Evolutionary conservation across 2,329 filamentous ascomycete genomes (phyloP).

Genomic region (Alternaria longipes): DNA sequence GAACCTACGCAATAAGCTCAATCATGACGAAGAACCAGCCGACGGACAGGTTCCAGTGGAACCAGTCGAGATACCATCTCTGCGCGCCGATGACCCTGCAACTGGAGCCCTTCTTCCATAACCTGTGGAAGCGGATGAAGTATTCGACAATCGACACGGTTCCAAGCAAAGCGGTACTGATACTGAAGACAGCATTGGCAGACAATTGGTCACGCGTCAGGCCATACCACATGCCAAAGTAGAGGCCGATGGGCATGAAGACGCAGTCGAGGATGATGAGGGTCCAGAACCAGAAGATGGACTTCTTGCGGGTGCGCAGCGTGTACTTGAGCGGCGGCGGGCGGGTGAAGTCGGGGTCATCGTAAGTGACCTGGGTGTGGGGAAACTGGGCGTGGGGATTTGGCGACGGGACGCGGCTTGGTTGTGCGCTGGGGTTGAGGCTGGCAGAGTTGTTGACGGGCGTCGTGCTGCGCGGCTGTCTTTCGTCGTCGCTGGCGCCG

Average conservation of each 20-base stretch:
- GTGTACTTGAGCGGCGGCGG: slow-evolving; percentile 66
- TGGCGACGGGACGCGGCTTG: slow-evolving; percentile 41
- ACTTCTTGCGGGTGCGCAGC: slow-evolving; percentile 62
- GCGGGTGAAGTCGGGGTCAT: slow-evolving; percentile 52
- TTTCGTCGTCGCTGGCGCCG: slow-evolving; percentile 27
- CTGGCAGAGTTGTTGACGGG: slow-evolving; percentile 14
- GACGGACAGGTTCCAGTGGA: slow-evolving; percentile 66
- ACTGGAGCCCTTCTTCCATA: slow-evolving; percentile 62
- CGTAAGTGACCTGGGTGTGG: slow-evolving; percentile 53
- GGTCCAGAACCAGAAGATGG: slow-evolving; percentile 67
- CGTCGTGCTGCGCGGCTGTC: slow-evolving; percentile 22
- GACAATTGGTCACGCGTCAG: slow-evolving; percentile 57
- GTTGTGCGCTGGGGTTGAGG: slow-evolving; percentile 30
- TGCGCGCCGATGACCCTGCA: slow-evolving; percentile 62
- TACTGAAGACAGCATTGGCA: slow-evolving; percentile 62
- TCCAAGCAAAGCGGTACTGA: slow-evolving; percentile 63
- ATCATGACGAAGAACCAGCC: slow-evolving; percentile 66
- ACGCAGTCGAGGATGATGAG: slow-evolving; percentile 68
- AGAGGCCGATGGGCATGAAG: slow-evolving; percentile 66
- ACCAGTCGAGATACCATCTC: slow-evolving; percentile 62
- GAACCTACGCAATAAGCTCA: slow-evolving; percentile 61
- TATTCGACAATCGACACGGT: slow-evolving; percentile 65
- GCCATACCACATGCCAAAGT: slow-evolving; percentile 69
- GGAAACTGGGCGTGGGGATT: slow-evolving; percentile 49
- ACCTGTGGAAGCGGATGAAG: slow-evolving; percentile 58